Conservation (phyloP, 495 filamentous ascomycete genomes). For the Alectoria sarmentosa region DNA sequence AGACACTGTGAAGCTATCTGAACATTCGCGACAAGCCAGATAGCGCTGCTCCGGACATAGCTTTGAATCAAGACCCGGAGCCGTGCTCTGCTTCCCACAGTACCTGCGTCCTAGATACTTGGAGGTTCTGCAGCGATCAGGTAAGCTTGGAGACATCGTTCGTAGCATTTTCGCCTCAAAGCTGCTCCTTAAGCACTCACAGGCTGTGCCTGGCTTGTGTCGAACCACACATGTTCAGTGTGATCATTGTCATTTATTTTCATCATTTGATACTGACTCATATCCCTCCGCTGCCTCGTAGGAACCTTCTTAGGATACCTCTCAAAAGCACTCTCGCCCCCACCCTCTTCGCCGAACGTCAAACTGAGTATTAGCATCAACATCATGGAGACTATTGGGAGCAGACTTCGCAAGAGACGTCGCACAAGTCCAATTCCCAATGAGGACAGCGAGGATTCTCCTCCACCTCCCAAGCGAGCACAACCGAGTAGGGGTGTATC, state of each 20-base stretch:
- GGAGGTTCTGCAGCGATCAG: background rate
- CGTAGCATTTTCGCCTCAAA: too few species aligned
- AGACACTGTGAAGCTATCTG: background rate
- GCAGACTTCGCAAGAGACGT: slow-evolving; percentile 20
- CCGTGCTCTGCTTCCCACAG: background rate
- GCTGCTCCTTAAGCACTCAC: background rate
- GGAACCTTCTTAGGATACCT: background rate
- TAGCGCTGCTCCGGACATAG: background rate
- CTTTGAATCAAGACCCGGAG: background rate
- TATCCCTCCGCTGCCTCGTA: background rate
- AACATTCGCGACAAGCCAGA: background rate
- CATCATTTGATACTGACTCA: background rate
- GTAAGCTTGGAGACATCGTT: slow-evolving; percentile 3
- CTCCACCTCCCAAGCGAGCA: slow-evolving; percentile 14
- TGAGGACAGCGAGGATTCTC: slow-evolving; percentile 7
- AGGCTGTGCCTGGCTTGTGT: background rate
- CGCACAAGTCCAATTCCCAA: slow-evolving; percentile 16
- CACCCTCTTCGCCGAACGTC: background rate
- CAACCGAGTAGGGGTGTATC: slow-evolving; percentile 6
- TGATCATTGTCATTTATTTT: background rate
- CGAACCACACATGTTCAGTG: background rate
- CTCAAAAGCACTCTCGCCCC: background rate
- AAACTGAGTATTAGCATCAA: background rate
- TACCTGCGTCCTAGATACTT: background rate
- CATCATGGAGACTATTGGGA: slow-evolving; percentile 16